Conservation (phyloP, 768 basidiomycete genomes). For the Mycena chlorophos region DNA sequence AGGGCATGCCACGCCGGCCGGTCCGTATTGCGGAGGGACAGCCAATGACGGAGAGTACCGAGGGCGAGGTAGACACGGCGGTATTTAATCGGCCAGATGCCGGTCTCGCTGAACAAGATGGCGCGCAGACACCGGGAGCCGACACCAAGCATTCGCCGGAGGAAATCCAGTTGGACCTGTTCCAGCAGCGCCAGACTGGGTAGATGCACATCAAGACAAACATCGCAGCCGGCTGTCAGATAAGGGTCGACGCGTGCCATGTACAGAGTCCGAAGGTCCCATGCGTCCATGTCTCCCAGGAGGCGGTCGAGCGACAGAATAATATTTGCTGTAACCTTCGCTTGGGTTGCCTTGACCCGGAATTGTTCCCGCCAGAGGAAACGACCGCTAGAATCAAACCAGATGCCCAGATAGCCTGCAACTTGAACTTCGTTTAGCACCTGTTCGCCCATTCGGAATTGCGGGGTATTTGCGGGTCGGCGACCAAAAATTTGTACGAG, state of each 20-base stretch:
- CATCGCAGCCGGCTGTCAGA: not conserved
- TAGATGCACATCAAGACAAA: not conserved
- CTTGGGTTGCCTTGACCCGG: not conserved
- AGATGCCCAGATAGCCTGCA: slow-evolving; percentile 9
- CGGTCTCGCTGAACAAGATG: not conserved
- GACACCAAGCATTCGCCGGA: not conserved
- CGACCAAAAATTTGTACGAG: not conserved
- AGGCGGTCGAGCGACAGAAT: slow-evolving; percentile 3
- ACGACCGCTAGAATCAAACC: not conserved
- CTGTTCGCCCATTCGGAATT: slow-evolving; percentile 1
- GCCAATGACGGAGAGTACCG: too few relatives aligned
- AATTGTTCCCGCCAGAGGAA: not conserved
- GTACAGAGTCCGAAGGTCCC: slow-evolving; percentile 5
- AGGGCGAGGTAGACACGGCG: too few relatives aligned
- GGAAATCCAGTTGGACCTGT: not conserved
- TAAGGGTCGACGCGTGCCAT: slow-evolving; percentile 12
- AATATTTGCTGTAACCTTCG: not conserved
- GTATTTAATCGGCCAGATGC: not conserved
- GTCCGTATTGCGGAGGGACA: too few relatives aligned
- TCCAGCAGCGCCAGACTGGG: not conserved
- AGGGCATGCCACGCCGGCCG: too few relatives aligned
- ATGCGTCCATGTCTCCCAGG: slow-evolving; percentile 1
- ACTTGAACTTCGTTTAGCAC: slow-evolving; percentile 15
- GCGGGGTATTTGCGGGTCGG: slow-evolving; percentile 1
- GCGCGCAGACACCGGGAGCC: not conserved